Conservation (phyloP, 768 basidiomycete genomes). For the Rhizopogon roseolus region DNA sequence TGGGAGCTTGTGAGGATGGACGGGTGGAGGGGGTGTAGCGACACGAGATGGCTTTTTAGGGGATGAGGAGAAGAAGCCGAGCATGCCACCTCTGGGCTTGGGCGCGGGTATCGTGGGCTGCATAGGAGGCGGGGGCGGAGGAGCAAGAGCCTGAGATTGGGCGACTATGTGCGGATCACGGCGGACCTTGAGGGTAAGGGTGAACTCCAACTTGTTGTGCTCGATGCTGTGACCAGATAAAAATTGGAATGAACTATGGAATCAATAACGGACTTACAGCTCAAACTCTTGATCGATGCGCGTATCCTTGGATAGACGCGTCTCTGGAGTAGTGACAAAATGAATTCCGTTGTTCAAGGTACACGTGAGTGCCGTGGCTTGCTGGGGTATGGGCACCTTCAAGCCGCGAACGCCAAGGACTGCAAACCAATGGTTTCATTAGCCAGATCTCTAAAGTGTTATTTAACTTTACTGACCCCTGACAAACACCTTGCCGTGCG, state of each 20-base stretch:
- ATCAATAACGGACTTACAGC: conserved; percentile 47
- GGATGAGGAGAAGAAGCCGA: conserved; percentile 71
- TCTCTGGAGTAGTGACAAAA: conserved; percentile 87
- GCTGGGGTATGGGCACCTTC: conserved; percentile 72
- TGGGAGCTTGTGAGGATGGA: conserved; percentile 41
- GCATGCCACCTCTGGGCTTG: conserved; percentile 59
- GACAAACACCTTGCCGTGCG: conserved; percentile 91
- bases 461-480: conserved; percentile 50
- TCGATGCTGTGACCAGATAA: conserved; percentile 56
- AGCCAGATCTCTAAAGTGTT: not conserved
- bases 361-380: conserved; percentile 72
- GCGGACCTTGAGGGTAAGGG: conserved; percentile 81
- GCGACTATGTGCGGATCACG: conserved; percentile 81
- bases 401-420: conserved; percentile 75
- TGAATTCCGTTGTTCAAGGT: conserved; percentile 97
- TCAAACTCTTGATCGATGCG: conserved; percentile 88
- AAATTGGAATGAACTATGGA: not conserved
- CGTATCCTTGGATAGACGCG: conserved; percentile 50
- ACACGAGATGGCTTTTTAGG: conserved; percentile 61
- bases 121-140: conserved; percentile 40
- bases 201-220: conserved; percentile 93
- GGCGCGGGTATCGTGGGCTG: conserved; percentile 43
- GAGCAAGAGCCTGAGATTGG: conserved; percentile 63
- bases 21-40: conserved; percentile 33
- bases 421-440: conserved; percentile 22